Percentiles rank a stretch among this genome's conserved stretches.
Conservation (phyloP, 169 alveolate genomes). For the Cyclospora cayetanensis region DNA sequence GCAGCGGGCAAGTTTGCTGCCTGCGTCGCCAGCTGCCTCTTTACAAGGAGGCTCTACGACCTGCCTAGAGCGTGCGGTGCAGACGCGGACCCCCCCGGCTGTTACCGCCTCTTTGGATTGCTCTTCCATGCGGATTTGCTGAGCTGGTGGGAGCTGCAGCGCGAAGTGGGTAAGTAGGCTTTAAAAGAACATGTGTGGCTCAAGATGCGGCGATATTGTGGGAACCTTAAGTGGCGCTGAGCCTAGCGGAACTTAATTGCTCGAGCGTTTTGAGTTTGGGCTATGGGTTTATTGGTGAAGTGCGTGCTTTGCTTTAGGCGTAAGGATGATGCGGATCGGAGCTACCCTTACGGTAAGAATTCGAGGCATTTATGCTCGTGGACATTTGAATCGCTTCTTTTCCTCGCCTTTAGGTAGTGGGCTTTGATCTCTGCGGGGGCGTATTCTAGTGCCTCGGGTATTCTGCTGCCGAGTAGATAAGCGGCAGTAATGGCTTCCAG, state of each 20-base stretch:
- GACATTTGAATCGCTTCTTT: no score
- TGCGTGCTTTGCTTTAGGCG: slow-evolving; percentile 49
- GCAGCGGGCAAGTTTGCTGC: no score
- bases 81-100: slow-evolving; percentile 65
- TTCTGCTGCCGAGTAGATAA: no score
- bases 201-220: no score
- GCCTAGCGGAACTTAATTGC: not conserved
- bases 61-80: not conserved
- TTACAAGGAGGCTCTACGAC: not conserved
- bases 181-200: no score
- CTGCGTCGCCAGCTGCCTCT: not conserved
- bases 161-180: slow-evolving; percentile 67
- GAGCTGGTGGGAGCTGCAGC: slow-evolving; percentile 72
- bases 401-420: no score
- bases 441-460: no score
- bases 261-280: not conserved
- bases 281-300: not conserved
- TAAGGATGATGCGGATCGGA: slow-evolving; percentile 67
- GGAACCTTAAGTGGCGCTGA: not conserved
- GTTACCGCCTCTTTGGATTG: slow-evolving; percentile 59
- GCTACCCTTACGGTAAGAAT: slow-evolving; percentile 63
- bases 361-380: no score
- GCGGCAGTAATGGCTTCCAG: not conserved
- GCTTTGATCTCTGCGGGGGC: no score
- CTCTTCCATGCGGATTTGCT: slow-evolving; percentile 63